A percentile compares a stretch with the other conserved stretches of the same genome.
Evolutionary conservation across 2,329 filamentous ascomycete species (phyloP).

Genomic region (Scorias spongiosa): DNA sequence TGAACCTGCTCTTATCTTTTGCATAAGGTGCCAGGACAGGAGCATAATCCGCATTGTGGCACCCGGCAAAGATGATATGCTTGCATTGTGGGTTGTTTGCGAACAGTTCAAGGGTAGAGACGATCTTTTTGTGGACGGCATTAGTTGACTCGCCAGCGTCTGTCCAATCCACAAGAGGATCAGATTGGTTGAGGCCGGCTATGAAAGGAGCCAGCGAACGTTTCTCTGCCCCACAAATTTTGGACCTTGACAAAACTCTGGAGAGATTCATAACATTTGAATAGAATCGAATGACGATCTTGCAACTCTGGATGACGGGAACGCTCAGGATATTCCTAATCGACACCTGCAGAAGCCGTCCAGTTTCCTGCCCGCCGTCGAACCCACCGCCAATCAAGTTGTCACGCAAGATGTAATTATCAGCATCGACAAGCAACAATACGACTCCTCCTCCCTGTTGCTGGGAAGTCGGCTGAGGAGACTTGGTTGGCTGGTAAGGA

Average conservation of each 20-base stretch:
- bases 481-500: conserved; percentile 31
- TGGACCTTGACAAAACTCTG: conserved; percentile 31
- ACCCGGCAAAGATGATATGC: conserved; percentile 49
- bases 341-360: conserved; percentile 36
- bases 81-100: conserved; percentile 45
- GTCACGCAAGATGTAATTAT: conserved; percentile 37
- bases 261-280: conserved; percentile 31
- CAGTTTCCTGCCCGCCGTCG: conserved; percentile 41
- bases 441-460: conserved; percentile 42
- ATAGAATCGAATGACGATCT: conserved; percentile 34
- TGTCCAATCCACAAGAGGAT: conserved; percentile 45
- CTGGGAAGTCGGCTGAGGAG: conserved; percentile 26
- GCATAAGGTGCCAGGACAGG: conserved; percentile 39
- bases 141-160: conserved; percentile 48
- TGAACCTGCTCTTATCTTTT: conserved; percentile 34
- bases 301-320: conserved; percentile 35
- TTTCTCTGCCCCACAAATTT: conserved; percentile 38
- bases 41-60: conserved; percentile 45
- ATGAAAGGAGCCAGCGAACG: conserved; percentile 41
- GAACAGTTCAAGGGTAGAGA: conserved; percentile 36
- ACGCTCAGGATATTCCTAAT: conserved; percentile 31
- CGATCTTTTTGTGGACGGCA: conserved; percentile 45
- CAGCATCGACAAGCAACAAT: conserved; percentile 46
- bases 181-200: conserved; percentile 41
- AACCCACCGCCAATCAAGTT: conserved; percentile 14